phyloP scores from a whole-genome alignment of 371 early-diverging fungal genomes.

The Batrachochytrium dendrobatidis region DNA sequence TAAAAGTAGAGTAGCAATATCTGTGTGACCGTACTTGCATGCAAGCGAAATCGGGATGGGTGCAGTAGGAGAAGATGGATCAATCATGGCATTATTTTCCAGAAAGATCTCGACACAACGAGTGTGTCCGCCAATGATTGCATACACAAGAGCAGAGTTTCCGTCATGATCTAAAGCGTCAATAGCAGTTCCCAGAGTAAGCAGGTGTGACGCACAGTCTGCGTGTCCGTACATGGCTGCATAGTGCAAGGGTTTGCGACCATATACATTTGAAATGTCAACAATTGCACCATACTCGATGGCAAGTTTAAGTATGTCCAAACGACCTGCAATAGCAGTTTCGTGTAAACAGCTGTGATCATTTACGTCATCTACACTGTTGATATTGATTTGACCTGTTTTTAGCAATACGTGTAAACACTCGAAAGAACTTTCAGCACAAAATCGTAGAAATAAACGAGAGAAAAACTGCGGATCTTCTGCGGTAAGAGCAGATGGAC shows the following conservation, averaged over 20 bases:
- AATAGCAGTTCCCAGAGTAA: conserved; percentile 51
- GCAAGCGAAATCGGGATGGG: conserved; percentile 72
- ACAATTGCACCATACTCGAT: conserved; percentile 55
- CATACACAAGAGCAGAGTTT: conserved; percentile 74
- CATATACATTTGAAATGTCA: conserved; percentile 75
- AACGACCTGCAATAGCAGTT: conserved; percentile 70
- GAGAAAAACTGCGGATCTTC: conserved; percentile 50
- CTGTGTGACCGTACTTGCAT: conserved; percentile 82
- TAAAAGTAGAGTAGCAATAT: conserved; percentile 73
- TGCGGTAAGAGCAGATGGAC: conserved; percentile 16
- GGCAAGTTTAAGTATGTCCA: conserved; percentile 51
- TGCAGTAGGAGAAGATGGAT: conserved; percentile 51
- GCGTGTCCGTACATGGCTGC: conserved; percentile 81
- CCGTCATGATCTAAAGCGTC: conserved; percentile 82
- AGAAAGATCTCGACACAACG: conserved; percentile 66
- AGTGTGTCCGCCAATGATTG: conserved; percentile 74
- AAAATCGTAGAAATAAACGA: conserved; percentile 77
- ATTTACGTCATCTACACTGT: conserved; percentile 84
- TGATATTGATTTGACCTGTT: conserved; percentile 58
- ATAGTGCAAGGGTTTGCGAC: conserved; percentile 84
- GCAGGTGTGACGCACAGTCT: conserved; percentile 60
- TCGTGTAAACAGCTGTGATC: conserved; percentile 85
- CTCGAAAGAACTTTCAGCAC: conserved; percentile 52
- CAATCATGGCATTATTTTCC: conserved; percentile 50
- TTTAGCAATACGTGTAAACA: conserved; percentile 56